These are phyloP conservation scores for Malbranchea cinnamomea DNA, from an alignment of 2,329 filamentous ascomycete species.

Conservation along the genomic window DNA sequence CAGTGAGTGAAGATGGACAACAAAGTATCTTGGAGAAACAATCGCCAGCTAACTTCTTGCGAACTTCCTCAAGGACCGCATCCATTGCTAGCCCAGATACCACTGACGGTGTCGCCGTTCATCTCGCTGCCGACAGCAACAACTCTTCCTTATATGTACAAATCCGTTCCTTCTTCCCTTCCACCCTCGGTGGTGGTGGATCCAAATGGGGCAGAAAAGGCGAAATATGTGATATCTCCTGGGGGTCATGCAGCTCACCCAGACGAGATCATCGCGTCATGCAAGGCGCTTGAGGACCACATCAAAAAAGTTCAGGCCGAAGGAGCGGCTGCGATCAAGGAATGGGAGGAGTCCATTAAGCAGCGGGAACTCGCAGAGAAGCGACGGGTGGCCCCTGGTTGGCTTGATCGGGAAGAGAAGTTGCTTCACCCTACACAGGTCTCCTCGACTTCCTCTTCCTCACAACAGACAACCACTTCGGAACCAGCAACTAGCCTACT, in stretches of 20 bases:
- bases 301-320: constrained; percentile 53
- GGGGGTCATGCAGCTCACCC: constrained; percentile 70
- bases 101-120: constrained; percentile 87
- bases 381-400: constrained; percentile 47
- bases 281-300: constrained; percentile 62
- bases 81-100: constrained; percentile 79
- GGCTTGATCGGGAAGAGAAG: constrained; percentile 47
- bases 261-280: constrained; percentile 70
- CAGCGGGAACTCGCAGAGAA: constrained; percentile 49
- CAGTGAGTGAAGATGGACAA: constrained; percentile 17
- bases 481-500: constrained; percentile 18
- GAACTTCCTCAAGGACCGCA: constrained; percentile 48
- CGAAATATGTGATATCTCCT: constrained; percentile 65
- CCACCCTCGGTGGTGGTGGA: constrained; percentile 54
- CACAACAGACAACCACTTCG: constrained; percentile 7
- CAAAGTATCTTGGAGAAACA: neutral
- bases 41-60: neutral
- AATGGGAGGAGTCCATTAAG: constrained; percentile 51
- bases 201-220: constrained; percentile 32
- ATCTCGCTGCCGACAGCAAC: constrained; percentile 77
- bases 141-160: constrained; percentile 92
- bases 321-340: constrained; percentile 50
- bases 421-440: constrained; percentile 37
- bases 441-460: no score
- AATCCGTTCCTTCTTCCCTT: constrained; percentile 70